These are phyloP conservation scores for Picochlorum sp. DNA, from an alignment of 139 green algal genomes.

Conservation along the genomic window DNA sequence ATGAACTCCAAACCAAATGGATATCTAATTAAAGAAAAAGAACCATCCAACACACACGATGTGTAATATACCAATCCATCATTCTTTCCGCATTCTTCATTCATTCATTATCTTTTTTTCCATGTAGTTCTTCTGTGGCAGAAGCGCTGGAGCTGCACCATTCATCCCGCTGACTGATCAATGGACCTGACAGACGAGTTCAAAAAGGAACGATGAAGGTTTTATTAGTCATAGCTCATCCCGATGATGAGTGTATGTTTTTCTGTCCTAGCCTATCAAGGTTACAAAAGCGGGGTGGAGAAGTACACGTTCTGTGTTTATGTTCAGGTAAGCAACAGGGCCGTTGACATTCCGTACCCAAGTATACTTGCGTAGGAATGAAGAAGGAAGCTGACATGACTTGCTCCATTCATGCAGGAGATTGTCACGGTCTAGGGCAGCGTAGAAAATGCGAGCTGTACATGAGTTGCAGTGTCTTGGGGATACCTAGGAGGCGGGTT, in stretches of 20 bases:
- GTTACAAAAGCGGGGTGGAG: neutral
- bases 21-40: too few relatives aligned
- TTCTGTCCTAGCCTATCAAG: constrained; percentile 38
- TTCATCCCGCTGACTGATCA: too few relatives aligned
- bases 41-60: too few relatives aligned
- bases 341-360: too few relatives aligned
- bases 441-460: constrained; percentile 15
- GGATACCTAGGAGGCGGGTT: constrained; percentile 13
- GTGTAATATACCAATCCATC: too few relatives aligned
- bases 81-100: too few relatives aligned
- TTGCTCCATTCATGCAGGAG: constrained; percentile 14
- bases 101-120: too few relatives aligned
- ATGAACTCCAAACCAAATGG: too few relatives aligned
- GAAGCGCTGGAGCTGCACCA: too few relatives aligned
- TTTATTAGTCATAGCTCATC: constrained; percentile 46
- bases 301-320: constrained; percentile 41
- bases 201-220: neutral
- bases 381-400: neutral
- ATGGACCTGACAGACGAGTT: neutral
- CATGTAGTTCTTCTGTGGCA: too few relatives aligned
- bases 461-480: constrained; percentile 14
- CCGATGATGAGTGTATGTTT: constrained; percentile 62
- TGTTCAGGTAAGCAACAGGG: constrained; percentile 28
- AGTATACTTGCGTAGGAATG: neutral
- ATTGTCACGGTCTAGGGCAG: constrained; percentile 21